phyloP scores from a whole-genome alignment of 305 asterid genomes.

The Plantago coronopus region DNA sequence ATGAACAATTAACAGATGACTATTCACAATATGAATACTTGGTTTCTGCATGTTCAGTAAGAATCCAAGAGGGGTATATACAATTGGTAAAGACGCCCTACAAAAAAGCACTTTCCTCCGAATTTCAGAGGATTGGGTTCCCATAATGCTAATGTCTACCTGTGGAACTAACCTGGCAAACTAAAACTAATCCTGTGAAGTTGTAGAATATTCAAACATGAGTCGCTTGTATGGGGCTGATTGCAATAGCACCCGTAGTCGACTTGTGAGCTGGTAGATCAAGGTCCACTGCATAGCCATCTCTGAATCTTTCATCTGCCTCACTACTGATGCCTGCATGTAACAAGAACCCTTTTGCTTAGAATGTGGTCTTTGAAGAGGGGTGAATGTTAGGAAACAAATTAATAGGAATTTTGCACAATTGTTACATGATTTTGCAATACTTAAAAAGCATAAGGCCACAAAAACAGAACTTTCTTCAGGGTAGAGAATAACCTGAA shows the following conservation, averaged over 20 bases:
- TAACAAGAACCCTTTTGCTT: not conserved
- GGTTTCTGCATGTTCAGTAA: not conserved
- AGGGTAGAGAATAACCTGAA: constrained; percentile 80
- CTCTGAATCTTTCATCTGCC: constrained; percentile 99
- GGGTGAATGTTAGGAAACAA: no score
- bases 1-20: not conserved
- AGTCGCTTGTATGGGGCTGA: constrained; percentile 95
- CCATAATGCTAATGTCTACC: not conserved
- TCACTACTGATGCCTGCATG: constrained; percentile 92
- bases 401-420: no score
- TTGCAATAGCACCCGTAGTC: constrained; percentile 80
- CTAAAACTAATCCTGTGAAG: constrained; percentile 90
- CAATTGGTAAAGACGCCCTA: not conserved
- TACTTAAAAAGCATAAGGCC: no score
- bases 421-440: no score
- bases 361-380: not conserved
- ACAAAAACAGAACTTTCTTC: no score
- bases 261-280: constrained; percentile 95
- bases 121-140: not conserved
- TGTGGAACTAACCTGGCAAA: no score
- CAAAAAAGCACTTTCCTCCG: not conserved
- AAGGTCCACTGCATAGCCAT: constrained; percentile 99
- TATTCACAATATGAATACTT: not conserved
- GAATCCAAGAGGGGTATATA: not conserved
- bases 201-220: constrained; percentile 81